phyloP scores from a whole-genome alignment of 2,329 filamentous ascomycete genomes.

The Didymella pomorum region DNA sequence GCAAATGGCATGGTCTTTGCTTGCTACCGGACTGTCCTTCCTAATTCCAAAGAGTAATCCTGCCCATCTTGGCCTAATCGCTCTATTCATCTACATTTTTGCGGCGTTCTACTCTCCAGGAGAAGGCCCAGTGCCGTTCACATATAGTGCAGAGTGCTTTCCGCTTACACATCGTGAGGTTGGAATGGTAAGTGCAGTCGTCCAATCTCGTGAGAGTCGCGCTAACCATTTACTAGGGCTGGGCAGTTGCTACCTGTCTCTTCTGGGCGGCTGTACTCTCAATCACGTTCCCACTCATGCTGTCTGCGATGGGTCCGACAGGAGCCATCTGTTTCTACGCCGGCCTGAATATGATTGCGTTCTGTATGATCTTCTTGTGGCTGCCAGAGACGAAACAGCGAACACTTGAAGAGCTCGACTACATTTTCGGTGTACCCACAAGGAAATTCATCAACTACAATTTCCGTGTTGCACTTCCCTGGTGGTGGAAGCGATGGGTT shows the following conservation, averaged over 20 bases:
- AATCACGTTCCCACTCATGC: slow-evolving; percentile 69
- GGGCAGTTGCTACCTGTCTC: slow-evolving; percentile 71
- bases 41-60: slow-evolving; percentile 27
- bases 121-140: slow-evolving; percentile 39
- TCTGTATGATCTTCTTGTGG: slow-evolving; percentile 62
- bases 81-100: slow-evolving; percentile 64
- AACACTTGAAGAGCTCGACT: slow-evolving; percentile 60
- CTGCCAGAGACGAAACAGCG: slow-evolving; percentile 50
- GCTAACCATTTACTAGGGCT: slow-evolving; percentile 41
- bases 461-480: slow-evolving; percentile 48
- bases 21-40: slow-evolving; percentile 62
- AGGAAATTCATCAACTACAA: slow-evolving; percentile 51
- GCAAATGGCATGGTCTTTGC: slow-evolving; percentile 75
- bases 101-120: slow-evolving; percentile 53
- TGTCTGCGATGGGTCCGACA: slow-evolving; percentile 59
- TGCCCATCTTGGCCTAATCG: slow-evolving; percentile 57
- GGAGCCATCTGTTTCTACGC: slow-evolving; percentile 70
- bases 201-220: too few species aligned
- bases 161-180: slow-evolving; percentile 68
- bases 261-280: slow-evolving; percentile 66
- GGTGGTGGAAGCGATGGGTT: slow-evolving; percentile 54
- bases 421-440: slow-evolving; percentile 59
- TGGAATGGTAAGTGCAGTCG: slow-evolving; percentile 38
- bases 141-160: slow-evolving; percentile 57
- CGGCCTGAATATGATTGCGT: slow-evolving; percentile 66